Base-by-base conservation (phyloP, 495 filamentous ascomycete genomes). In the Lepidopterella palustris region DNA sequence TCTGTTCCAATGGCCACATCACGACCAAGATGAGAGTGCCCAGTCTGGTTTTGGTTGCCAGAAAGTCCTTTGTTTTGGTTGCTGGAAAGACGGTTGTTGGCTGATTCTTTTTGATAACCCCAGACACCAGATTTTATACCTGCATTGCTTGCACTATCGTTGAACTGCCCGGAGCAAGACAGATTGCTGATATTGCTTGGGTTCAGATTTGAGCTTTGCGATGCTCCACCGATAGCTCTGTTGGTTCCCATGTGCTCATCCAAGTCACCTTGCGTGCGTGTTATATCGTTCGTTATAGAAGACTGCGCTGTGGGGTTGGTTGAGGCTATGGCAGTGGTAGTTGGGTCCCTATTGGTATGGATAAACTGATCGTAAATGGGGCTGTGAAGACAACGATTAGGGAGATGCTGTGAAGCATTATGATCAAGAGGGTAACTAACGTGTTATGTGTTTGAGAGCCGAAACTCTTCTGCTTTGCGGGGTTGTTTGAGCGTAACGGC, bases 91-190 rank as follows among this genome's bases (percentile, higher is more conserved):
- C n/a, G n/a, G n/a, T n/a, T n/a, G n/a, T n/a, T n/a, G n/a, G n/a
- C n/a, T n/a, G n/a, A n/a, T n/a, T n/a, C n/a, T n/a, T n/a, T n/a
- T 5, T 57, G 51, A n/a, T 65, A 63, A 28, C 72, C 72, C 26
- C 63, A 35, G 9, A 69, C 58, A 29, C 72, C 70, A 39, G 70
- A 72, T 58, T 70, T 71, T 57, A 74, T 66, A 54, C 67, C 69
- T 25, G 64, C 57, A 1, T 47, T 60, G 62, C 71, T 74, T 21
- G 59, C 55, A 24, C 53, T 56, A 4, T 66, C 66, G 15, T 5
- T 24, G 1, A 32, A 9, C 8, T 26, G 18, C 39, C 45, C 23
- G 3, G 60, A 47, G 10, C 48, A 42, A 39, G 24, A 28, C 10
- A 21, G 11, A n/a, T 56, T 60, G 26, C 29, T 45, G 53, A 24